Evolutionary conservation across 768 basidiomycete genomes (phyloP).

Genomic region (Gyrodon lividus): DNA sequence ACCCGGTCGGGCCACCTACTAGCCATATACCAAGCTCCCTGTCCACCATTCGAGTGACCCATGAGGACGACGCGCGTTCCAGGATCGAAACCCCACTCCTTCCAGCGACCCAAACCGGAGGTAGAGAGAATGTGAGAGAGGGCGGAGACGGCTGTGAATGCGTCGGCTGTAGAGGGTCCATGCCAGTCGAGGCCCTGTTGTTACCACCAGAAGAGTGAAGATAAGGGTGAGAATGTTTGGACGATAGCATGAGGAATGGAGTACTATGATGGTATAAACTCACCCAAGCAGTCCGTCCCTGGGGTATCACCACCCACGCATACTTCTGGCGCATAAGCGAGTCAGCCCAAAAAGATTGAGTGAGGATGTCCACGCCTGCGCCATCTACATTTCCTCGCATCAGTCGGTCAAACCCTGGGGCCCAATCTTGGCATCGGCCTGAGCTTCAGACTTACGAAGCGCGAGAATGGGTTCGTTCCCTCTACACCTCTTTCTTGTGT

Average conservation of each 20-base stretch:
- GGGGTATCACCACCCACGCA: constrained; percentile 79
- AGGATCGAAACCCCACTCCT: constrained; percentile 37
- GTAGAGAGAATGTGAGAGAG: constrained; percentile 46
- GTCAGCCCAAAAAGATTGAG: constrained; percentile 56
- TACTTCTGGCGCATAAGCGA: constrained; percentile 55
- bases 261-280: constrained; percentile 3
- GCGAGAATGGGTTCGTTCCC: constrained; percentile 54
- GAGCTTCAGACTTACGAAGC: constrained; percentile 48
- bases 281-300: constrained; percentile 86
- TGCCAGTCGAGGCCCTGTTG: constrained; percentile 89
- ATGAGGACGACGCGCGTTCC: constrained; percentile 59
- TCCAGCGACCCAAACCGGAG: constrained; percentile 34
- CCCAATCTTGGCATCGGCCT: background rate
- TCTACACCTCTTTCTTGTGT: constrained; percentile 3
- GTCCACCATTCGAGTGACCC: constrained; percentile 93
- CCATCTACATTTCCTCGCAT: constrained; percentile 56
- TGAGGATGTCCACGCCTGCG: constrained; percentile 75
- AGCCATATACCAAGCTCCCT: constrained; percentile 82
- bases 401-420: background rate
- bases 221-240: background rate
- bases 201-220: background rate
- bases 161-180: constrained; percentile 74
- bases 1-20: constrained; percentile 76
- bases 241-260: background rate
- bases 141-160: constrained; percentile 60